Conservation (phyloP, 345 rosid species). For the Eucalyptus globulus region DNA sequence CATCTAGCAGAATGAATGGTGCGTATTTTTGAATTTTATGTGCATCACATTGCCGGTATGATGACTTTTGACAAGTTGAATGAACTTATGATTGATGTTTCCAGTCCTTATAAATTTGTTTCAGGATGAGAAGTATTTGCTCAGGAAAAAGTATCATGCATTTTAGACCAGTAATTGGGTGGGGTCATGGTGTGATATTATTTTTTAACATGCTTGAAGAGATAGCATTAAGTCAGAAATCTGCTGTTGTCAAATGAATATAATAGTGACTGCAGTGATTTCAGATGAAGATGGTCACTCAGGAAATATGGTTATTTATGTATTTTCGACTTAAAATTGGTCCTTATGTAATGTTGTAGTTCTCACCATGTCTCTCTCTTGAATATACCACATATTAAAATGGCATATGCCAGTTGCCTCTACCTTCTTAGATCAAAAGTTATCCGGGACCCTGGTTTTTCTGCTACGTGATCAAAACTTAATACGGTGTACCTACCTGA, state of each 20-base stretch:
- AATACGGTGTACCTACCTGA: not conserved
- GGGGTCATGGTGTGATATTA: not conserved
- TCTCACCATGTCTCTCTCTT: not conserved
- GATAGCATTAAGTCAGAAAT: not conserved
- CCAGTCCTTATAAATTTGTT: not conserved
- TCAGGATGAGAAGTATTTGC: not conserved
- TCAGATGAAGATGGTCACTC: not conserved
- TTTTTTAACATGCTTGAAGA: not conserved
- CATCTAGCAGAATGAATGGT: not conserved
- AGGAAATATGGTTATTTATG: not conserved
- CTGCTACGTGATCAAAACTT: not conserved
- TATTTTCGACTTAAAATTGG: not conserved
- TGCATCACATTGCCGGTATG: not conserved
- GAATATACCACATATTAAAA: not conserved
- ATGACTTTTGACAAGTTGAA: not conserved
- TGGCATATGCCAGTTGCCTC: not conserved
- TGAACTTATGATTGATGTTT: not conserved
- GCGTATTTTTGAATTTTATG: not conserved
- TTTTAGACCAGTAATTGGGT: not conserved
- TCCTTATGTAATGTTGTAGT: not conserved
- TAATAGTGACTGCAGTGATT: not conserved
- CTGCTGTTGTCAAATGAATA: not conserved
- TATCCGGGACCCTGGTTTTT: not conserved
- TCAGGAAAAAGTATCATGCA: not conserved
- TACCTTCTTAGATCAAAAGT: not conserved